Evolutionary conservation across 164 flowering plant species (phyloP).

Genomic region (Vitis rotundifolia): DNA sequence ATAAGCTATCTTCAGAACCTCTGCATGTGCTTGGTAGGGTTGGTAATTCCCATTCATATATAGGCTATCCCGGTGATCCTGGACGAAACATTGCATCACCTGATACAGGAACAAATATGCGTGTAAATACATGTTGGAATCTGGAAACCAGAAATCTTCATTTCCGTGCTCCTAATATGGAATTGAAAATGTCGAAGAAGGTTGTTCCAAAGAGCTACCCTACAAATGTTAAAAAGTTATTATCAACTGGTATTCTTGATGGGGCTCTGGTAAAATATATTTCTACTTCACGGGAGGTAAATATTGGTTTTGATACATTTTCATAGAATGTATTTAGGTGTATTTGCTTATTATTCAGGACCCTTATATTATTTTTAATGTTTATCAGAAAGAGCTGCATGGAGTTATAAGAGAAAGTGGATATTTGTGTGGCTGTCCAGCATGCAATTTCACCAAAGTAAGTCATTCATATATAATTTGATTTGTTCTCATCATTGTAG

Average conservation of each 20-base stretch:
- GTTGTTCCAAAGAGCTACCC: slow-evolving; percentile 37
- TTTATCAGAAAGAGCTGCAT: slow-evolving; percentile 44
- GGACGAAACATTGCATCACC: slow-evolving; percentile 6
- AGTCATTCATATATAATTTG: slow-evolving; percentile 8
- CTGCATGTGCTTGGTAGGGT: slow-evolving; percentile 2
- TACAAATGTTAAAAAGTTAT: slow-evolving; percentile 59
- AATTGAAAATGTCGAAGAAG: slow-evolving; percentile 46
- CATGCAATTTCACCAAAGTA: slow-evolving; percentile 58
- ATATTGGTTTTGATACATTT: not conserved
- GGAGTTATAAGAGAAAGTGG: slow-evolving; percentile 57
- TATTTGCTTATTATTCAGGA: not conserved
- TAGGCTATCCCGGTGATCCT: not conserved
- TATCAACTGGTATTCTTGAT: slow-evolving; percentile 65
- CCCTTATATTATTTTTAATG: slow-evolving; percentile 10
- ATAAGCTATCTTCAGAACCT: slow-evolving; percentile 3
- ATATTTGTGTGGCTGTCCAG: slow-evolving; percentile 58
- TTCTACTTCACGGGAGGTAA: slow-evolving; percentile 39
- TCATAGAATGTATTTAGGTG: not conserved
- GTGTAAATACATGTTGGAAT: not conserved
- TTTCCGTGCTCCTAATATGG: slow-evolving; percentile 22
- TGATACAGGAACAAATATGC: slow-evolving; percentile 10
- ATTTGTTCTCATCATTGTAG: not conserved
- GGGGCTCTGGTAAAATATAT: slow-evolving; percentile 75
- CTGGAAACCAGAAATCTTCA: slow-evolving; percentile 7
- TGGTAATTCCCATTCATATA: slow-evolving; percentile 1